Conservation (phyloP, 225 moss, liverwort and hornwort genomes). For the Takakia lepidozioides region DNA sequence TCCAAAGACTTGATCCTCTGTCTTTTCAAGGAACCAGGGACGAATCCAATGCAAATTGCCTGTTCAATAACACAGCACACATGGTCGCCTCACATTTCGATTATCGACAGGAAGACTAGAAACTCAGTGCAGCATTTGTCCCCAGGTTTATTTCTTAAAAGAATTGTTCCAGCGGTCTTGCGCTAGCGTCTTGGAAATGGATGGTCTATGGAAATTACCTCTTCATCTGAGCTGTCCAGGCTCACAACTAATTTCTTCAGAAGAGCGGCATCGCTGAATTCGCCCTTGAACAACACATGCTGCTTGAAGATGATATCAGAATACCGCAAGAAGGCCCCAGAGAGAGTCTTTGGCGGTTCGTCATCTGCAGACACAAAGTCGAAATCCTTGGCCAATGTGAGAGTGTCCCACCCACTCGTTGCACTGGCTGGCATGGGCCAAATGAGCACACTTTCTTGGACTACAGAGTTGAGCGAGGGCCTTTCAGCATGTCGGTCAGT, state of each 20-base stretch:
- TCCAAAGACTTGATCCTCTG: too few relatives aligned
- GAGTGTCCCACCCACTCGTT: slow-evolving; percentile 19
- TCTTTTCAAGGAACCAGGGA: too few relatives aligned
- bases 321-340: slow-evolving; percentile 21
- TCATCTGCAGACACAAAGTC: slow-evolving; percentile 2
- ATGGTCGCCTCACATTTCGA: too few relatives aligned
- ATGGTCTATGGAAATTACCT: slow-evolving; percentile 23
- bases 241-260: slow-evolving; percentile 29
- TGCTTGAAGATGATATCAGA: slow-evolving; percentile 23
- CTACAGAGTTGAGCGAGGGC: too few relatives aligned
- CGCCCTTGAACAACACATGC: slow-evolving; percentile 6
- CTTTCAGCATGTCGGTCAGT: too few relatives aligned
- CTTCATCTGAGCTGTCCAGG: slow-evolving; percentile 19
- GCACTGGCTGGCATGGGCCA: slow-evolving; percentile 52
- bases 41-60: too few relatives aligned
- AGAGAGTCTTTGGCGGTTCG: slow-evolving; percentile 12
- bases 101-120: too few relatives aligned
- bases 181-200: too few relatives aligned
- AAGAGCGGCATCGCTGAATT: neutral
- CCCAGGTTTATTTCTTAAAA: too few relatives aligned
- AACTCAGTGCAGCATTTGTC: too few relatives aligned
- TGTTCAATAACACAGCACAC: too few relatives aligned
- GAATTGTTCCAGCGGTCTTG: too few relatives aligned
- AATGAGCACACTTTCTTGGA: slow-evolving; percentile 1
- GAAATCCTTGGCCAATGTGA: slow-evolving; percentile 11